Conservation (phyloP, 73 alveolate species). For the Diophrys sp. region DNA sequence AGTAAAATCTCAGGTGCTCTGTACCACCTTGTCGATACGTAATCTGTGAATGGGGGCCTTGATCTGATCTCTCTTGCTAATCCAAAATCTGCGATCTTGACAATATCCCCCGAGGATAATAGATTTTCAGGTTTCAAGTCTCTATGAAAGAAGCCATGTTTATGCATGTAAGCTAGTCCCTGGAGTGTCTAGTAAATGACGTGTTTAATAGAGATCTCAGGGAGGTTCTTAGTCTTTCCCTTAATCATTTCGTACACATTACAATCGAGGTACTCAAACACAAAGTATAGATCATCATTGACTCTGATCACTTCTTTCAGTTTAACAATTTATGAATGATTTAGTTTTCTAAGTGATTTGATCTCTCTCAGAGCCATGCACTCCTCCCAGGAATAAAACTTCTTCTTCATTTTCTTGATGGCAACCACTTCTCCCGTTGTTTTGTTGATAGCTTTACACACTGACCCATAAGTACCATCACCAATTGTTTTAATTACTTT, state of each 20-base stretch:
- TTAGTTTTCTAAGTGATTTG: constrained; percentile 68
- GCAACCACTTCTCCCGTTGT: constrained; percentile 87
- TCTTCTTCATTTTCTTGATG: constrained; percentile 76
- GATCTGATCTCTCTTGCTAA: constrained; percentile 76
- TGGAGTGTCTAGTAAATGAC: constrained; percentile 41
- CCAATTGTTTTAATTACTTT: constrained; percentile 84
- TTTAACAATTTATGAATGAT: constrained; percentile 67
- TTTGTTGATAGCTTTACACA: constrained; percentile 67
- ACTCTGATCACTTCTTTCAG: constrained; percentile 55
- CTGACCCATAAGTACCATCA: constrained; percentile 93
- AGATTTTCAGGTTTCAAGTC: constrained; percentile 71
- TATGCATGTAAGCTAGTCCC: constrained; percentile 62
- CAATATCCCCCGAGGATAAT: constrained; percentile 21
- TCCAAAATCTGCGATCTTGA: constrained; percentile 80
- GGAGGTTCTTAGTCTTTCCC: constrained; percentile 18
- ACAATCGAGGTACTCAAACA: constrained; percentile 46
- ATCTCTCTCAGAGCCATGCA: constrained; percentile 80
- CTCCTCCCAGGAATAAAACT: constrained; percentile 84
- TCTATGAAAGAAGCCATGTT: constrained; percentile 67
- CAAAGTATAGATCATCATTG: constrained; percentile 39
- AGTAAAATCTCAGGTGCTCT: constrained; percentile 82
- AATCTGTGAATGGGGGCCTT: constrained; percentile 60
- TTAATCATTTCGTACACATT: constrained; percentile 32
- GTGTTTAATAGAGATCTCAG: constrained; percentile 48
- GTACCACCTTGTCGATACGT: constrained; percentile 80